phyloP scores from a whole-genome alignment of 106 monocot species.

The Dendrobium catenatum region DNA sequence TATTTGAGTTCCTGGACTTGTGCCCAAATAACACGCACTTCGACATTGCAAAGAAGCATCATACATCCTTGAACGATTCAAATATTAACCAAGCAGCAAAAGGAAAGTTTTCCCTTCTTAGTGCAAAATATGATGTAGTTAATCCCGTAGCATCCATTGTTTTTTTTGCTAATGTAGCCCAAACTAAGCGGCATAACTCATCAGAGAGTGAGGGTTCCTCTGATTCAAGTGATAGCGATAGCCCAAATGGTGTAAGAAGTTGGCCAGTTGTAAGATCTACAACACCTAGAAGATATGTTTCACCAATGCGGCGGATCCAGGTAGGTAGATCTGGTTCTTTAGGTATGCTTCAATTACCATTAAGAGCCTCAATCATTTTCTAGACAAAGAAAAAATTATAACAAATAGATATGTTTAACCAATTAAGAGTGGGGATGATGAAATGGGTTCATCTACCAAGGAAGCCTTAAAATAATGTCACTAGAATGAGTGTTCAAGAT shows the following conservation, averaged over 20 bases:
- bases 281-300: constrained; percentile 88
- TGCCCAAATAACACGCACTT: constrained; percentile 8
- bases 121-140: constrained; percentile 5
- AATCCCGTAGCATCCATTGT: constrained; percentile 15
- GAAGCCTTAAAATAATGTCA: constrained; percentile 59
- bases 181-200: constrained; percentile 74
- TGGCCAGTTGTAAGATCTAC: constrained; percentile 65
- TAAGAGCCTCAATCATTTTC: constrained; percentile 75
- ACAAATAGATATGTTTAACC: constrained; percentile 38
- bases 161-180: constrained; percentile 78
- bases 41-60: constrained; percentile 13
- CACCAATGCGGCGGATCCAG: constrained; percentile 90
- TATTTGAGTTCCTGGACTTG: constrained; percentile 36
- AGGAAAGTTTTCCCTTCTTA: background rate
- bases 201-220: constrained; percentile 62
- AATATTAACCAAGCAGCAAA: constrained; percentile 13
- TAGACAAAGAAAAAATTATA: constrained; percentile 51
- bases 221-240: constrained; percentile 45
- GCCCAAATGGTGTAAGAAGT: constrained; percentile 64
- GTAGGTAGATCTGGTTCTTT: constrained; percentile 88
- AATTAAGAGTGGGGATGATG: constrained; percentile 39
- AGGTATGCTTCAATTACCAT: constrained; percentile 64
- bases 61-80: constrained; percentile 8
- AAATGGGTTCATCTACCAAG: constrained; percentile 31
- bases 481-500: constrained; percentile 95